Evolutionary conservation across 1,139 yeast species (phyloP), one percentile per base, ranked within the genome.

Genomic region (Yamadazyma atmosphaerica): DNA sequence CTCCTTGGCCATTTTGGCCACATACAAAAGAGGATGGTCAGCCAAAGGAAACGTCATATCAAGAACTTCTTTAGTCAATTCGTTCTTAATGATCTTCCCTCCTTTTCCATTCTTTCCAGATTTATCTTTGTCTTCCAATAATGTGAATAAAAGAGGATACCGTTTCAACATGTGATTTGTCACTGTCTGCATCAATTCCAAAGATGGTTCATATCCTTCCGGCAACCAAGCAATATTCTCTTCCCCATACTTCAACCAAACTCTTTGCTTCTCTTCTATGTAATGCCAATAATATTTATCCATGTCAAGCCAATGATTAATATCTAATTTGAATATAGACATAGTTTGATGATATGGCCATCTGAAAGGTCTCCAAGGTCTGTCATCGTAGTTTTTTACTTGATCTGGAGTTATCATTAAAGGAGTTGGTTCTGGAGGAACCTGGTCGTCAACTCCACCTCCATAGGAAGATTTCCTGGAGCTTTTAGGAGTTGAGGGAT

Each of bases 291-390:
- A 83, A 60, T 80, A 83, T 56, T 81, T 82, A 57, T 83, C 89
- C 89, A 83, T 83, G 52, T 83, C 89, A 41, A 83, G 63, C 90
- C 89, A 83, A 56, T 83, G 86, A 56, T 83, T 81, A 23, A 81
- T 68, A 51, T 83, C 86, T 25, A 83, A 68, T 54, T 79, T 79
- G 64, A 73, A 82, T 37, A 83, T 81, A 11, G 85, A 77, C 90
- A 83, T 83, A 1, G 89, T 83, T 59, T 83, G 90, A 55, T 83
- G 88, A 54, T 83, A 83, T 16, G 89, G 89, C 83, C 86, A 81
- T 52, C 89, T 66, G 60, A 83, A 83, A 3, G 89, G 88, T 58
- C 90, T 69, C 89, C 90, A 83, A 11, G 89, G 88, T 56, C 89
- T 70, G 51, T 81, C 89, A 47, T 83, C 86, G 53, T 81, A 81